Base-by-base conservation (phyloP, 176 grass and related monocot species). In the Chloris gayana region DNA sequence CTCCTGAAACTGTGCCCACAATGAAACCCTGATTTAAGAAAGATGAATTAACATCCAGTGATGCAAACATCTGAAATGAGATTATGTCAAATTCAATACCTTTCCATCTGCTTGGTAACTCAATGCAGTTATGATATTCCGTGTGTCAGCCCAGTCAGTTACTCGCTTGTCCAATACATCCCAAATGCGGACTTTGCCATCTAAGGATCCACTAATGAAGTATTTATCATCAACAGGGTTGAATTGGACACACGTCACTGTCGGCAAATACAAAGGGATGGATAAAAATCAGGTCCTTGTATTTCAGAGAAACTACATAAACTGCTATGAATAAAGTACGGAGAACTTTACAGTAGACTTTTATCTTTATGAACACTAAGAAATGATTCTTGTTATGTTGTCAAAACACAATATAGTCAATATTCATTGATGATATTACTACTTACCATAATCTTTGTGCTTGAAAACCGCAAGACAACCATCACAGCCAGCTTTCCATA, bases 161-260 rank as follows among this genome's bases (percentile, higher is more conserved):
- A 99, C 96, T 10, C 96, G 84, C 59, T 79, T 95, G 11, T 93
- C 88, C 69, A 84, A 69, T 82, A 88, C 78, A 88, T 81, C 81
- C 96, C 96, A 99, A 80, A 93, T 84, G 27, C 96, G 90, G 69
- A 93, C 88, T 91, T 93, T 95, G 14, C 96, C 86, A 83, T 99
- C 96, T 80, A 95, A 80, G 37, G 96, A 99, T 67, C 96, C 96
- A 37, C 84, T 99, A 39, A 95, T 91, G 79, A 99, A 99, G 85
- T 89, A 85, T 57, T 35, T 80, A 41, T 99, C 92, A 61, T 93
- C 85, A 49, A 76, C 57, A 56, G 96, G 96, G 80, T 86, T 91
- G 92, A 99, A 99, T 25, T 99, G 92, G 57, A 99, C 84, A 47
- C 88, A 91, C 6, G 96, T 99, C 30, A 99, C 96, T 99, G 86